These are phyloP conservation scores for Dactylonectria macrodidyma DNA, from an alignment of 2,329 filamentous ascomycete species.

Conservation along the genomic window DNA sequence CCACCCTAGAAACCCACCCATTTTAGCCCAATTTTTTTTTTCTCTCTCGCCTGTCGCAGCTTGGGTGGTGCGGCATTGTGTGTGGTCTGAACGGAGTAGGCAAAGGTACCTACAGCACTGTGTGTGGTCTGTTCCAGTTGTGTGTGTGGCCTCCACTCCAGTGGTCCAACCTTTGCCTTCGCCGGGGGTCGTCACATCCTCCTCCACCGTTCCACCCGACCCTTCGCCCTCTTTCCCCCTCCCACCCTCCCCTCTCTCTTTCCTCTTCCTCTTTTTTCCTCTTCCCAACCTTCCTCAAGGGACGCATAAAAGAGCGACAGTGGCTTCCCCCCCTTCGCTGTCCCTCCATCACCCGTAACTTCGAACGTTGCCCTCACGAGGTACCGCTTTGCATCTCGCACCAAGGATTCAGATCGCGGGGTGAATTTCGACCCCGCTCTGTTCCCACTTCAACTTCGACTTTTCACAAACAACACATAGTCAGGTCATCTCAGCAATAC, in stretches of 20 bases:
- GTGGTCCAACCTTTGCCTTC: conserved; percentile 39
- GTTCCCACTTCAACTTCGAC: conserved; percentile 54
- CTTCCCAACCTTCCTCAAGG: conserved; percentile 47
- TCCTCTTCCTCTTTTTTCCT: conserved; percentile 45
- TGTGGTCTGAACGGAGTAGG: neutral
- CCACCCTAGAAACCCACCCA: conserved; percentile 34
- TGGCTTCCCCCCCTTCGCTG: conserved; percentile 54
- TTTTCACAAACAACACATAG: conserved; percentile 54
- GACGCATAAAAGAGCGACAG: conserved; percentile 59
- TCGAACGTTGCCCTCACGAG: conserved; percentile 47
- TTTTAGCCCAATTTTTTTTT: conserved; percentile 43
- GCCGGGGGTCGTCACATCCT: conserved; percentile 41
- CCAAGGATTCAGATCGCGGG: conserved; percentile 54
- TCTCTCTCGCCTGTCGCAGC: conserved; percentile 31
- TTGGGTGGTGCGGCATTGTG: neutral
- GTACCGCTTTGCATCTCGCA: conserved; percentile 48
- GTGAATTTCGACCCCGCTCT: conserved; percentile 64
- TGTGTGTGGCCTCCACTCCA: conserved; percentile 23
- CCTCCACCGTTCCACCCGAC: conserved; percentile 38
- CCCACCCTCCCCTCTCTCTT: conserved; percentile 43
- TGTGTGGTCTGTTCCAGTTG: conserved; percentile 1
- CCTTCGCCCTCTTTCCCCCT: conserved; percentile 41
- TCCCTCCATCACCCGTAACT: conserved; percentile 55
- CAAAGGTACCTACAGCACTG: neutral
- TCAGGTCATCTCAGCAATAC: conserved; percentile 71